These are phyloP conservation scores for Pythium utonaiense DNA, from an alignment of 352 stramenopile species.

Conservation along the genomic window DNA sequence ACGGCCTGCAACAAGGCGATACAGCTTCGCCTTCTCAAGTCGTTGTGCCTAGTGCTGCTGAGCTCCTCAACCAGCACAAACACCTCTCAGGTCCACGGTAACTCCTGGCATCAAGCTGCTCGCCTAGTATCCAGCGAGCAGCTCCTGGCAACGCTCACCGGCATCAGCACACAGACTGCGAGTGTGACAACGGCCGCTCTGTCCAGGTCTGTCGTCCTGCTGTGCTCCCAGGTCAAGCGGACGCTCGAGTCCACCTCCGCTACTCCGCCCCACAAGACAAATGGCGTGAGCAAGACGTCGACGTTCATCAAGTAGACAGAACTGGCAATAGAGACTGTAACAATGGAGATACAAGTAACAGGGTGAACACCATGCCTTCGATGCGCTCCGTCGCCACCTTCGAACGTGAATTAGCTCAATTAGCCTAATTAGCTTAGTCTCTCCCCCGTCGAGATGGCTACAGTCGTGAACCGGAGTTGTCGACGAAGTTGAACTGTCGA, in stretches of 20 bases:
- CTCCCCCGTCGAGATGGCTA: slow-evolving; percentile 5
- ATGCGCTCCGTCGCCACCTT: too few species aligned
- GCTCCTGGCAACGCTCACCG: slow-evolving; percentile 4
- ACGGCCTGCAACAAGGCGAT: not conserved
- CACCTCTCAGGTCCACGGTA: not conserved
- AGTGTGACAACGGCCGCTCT: slow-evolving; percentile 3
- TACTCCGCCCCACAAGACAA: too few species aligned
- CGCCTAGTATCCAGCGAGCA: slow-evolving; percentile 8
- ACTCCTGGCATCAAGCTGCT: slow-evolving; percentile 3
- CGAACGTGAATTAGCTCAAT: too few species aligned
- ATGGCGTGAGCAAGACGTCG: too few species aligned
- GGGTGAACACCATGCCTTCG: too few species aligned
- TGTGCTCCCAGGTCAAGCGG: slow-evolving; percentile 16
- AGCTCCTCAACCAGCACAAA: not conserved
- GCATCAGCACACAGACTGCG: slow-evolving; percentile 1
- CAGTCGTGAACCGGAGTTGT: not conserved
- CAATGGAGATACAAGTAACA: too few species aligned
- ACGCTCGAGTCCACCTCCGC: not conserved
- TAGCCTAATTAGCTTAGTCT: too few species aligned
- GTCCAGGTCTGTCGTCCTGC: slow-evolving; percentile 2
- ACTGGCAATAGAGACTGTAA: too few species aligned
- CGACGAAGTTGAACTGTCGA: slow-evolving; percentile 14
- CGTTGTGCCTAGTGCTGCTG: slow-evolving; percentile 13
- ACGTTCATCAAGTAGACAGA: too few species aligned
- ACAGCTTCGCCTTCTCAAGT: slow-evolving; percentile 17